These are phyloP conservation scores for Phallus indusiatus DNA, from an alignment of 768 basidiomycete species.

Conservation along the genomic window DNA sequence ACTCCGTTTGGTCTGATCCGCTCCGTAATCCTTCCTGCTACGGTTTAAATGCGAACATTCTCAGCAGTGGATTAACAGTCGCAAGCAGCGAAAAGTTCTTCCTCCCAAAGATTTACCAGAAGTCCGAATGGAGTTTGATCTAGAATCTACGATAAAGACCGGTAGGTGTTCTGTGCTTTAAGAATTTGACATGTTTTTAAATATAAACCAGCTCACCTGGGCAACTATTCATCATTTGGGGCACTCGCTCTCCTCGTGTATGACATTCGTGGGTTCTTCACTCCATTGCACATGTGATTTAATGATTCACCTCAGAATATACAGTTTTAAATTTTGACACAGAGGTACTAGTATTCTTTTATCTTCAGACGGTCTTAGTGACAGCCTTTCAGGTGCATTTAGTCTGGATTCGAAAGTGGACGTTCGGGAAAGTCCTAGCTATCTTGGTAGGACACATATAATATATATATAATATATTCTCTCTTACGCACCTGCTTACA, in stretches of 20 bases:
- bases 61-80: too few relatives aligned
- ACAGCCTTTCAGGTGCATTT: not conserved
- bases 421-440: not conserved
- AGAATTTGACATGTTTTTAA: too few relatives aligned
- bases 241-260: not conserved
- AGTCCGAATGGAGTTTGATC: too few relatives aligned
- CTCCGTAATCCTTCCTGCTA: too few relatives aligned
- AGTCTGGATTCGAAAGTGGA: not conserved
- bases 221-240: not conserved
- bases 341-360: not conserved
- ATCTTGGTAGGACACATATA: too few relatives aligned
- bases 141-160: too few relatives aligned
- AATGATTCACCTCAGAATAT: not conserved
- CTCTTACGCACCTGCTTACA: not conserved
- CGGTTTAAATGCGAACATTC: too few relatives aligned
- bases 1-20: too few relatives aligned
- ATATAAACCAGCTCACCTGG: not conserved
- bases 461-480: not conserved
- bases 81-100: too few relatives aligned
- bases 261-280: not conserved
- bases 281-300: not conserved
- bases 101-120: too few relatives aligned
- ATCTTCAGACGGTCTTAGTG: not conserved
- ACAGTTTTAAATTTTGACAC: not conserved
- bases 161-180: too few relatives aligned